Evolutionary conservation across 2,329 filamentous ascomycete genomes (phyloP).

Genomic region (Colletotrichum destructivum): DNA sequence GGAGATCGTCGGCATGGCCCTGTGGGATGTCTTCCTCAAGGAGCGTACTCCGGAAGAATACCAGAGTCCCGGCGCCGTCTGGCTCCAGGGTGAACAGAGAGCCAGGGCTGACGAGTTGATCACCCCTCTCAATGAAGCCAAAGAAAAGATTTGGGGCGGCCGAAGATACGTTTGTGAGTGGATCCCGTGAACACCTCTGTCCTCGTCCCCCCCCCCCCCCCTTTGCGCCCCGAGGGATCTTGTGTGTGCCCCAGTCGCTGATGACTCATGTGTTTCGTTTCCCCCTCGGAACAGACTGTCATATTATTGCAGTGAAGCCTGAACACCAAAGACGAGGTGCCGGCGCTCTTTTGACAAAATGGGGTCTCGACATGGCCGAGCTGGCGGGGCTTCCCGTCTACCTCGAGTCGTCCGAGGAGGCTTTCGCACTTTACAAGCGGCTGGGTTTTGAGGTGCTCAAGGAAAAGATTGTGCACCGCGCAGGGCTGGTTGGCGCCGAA

Average conservation of each 20-base stretch:
- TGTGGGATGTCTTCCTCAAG: conserved; percentile 60
- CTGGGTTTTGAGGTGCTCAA: conserved; percentile 60
- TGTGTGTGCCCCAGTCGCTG: conserved; percentile 18
- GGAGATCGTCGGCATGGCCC: conserved; percentile 62
- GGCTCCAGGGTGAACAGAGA: conserved; percentile 60
- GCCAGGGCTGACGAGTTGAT: conserved; percentile 61
- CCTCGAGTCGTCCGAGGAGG: conserved; percentile 61
- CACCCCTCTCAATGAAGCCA: conserved; percentile 57
- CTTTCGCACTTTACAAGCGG: conserved; percentile 59
- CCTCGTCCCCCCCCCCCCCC: conserved; percentile 4
- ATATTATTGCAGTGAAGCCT: conserved; percentile 62
- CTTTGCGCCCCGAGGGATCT: conserved; percentile 2
- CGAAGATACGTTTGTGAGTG: conserved; percentile 59
- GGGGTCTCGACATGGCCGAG: conserved; percentile 55
- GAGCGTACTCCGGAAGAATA: conserved; percentile 58
- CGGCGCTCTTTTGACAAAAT: conserved; percentile 58
- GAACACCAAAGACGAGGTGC: conserved; percentile 59
- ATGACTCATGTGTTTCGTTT: conserved; percentile 27
- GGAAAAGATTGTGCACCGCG: conserved; percentile 57
- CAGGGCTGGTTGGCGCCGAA: conserved; percentile 52
- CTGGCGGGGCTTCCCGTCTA: conserved; percentile 58
- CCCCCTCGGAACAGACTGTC: conserved; percentile 50
- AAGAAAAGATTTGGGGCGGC: conserved; percentile 58
- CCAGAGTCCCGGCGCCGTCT: conserved; percentile 60
- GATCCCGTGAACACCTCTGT: conserved; percentile 7